A percentile compares a stretch with the other conserved stretches of the same genome.
Evolutionary conservation across 73 alveolate species (phyloP).

Genomic region (Breviolum minutum): DNA sequence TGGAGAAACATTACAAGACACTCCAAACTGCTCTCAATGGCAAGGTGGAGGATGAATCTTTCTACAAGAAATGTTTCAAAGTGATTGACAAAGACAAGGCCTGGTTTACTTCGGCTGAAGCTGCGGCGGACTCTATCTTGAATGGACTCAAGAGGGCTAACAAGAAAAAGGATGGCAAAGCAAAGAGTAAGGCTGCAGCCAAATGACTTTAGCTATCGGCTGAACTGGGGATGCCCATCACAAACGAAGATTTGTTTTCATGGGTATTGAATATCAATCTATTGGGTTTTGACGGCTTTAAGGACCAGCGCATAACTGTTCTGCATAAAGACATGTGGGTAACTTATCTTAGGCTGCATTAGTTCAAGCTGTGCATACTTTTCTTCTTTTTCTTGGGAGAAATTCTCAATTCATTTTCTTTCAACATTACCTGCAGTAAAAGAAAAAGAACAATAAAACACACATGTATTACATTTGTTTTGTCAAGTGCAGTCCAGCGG

Average conservation of each 20-base stretch:
- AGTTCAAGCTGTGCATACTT: too few relatives aligned
- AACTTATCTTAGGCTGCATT: too few relatives aligned
- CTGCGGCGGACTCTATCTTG: conserved; percentile 37
- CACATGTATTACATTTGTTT: too few relatives aligned
- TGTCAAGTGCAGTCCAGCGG: too few relatives aligned
- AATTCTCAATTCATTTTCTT: too few relatives aligned
- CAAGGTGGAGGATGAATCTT: neutral
- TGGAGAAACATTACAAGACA: conserved; percentile 27
- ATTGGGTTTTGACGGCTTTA: too few relatives aligned
- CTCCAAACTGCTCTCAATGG: neutral
- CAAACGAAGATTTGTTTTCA: neutral
- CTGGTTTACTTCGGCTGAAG: conserved; percentile 23
- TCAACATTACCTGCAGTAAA: too few relatives aligned
- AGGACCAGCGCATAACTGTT: too few relatives aligned
- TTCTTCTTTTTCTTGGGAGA: too few relatives aligned
- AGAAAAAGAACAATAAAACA: too few relatives aligned
- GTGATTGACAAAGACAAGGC: neutral
- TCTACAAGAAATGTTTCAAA: neutral
- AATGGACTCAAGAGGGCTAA: neutral
- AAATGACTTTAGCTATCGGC: neutral
- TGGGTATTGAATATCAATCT: neutral
- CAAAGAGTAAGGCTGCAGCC: neutral
- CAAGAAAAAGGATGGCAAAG: neutral
- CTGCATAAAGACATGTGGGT: too few relatives aligned
- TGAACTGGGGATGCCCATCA: too few relatives aligned